A percentile compares a stretch with the other conserved stretches of the same genome.
phyloP scores from a whole-genome alignment of 2,329 filamentous ascomycete genomes.

The Mycosphaerelloides madeirae region DNA sequence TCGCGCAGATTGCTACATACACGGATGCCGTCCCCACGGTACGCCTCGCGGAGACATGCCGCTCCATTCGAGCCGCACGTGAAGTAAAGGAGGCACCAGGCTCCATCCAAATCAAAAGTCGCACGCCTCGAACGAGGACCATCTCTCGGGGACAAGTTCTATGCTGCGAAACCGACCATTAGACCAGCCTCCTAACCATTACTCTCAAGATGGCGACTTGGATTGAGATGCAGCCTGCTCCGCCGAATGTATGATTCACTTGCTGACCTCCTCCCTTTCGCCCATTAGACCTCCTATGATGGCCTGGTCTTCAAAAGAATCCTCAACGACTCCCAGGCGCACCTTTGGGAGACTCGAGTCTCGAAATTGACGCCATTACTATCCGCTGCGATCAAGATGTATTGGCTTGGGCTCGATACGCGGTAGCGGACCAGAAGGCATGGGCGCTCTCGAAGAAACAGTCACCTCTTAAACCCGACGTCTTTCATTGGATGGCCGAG shows the following conservation, averaged over 20 bases:
- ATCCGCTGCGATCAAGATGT: constrained; percentile 8
- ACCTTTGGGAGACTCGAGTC: constrained; percentile 1
- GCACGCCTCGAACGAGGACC: too few relatives aligned
- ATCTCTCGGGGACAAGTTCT: too few relatives aligned
- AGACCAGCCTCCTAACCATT: too few relatives aligned
- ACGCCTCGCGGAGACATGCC: constrained; percentile 9
- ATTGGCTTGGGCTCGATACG: constrained; percentile 13
- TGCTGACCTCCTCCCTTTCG: too few relatives aligned
- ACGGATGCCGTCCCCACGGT: constrained; percentile 10
- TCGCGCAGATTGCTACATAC: constrained; percentile 14
- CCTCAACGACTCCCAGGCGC: constrained; percentile 3
- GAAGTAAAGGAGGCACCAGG: too few relatives aligned
- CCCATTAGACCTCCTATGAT: too few relatives aligned
- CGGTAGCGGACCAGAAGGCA: constrained; percentile 14
- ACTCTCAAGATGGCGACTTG: too few relatives aligned
- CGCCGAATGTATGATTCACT: too few relatives aligned
- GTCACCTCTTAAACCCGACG: neutral
- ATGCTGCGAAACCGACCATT: too few relatives aligned
- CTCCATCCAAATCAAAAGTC: too few relatives aligned
- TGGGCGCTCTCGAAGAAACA: constrained; percentile 1
- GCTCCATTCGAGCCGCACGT: constrained; percentile 12
- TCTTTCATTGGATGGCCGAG: constrained; percentile 9
- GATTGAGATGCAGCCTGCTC: too few relatives aligned
- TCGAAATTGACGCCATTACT: constrained; percentile 9
- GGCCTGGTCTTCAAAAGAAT: constrained; percentile 13